These are phyloP conservation scores for Adiantum capillusveneris DNA, from an alignment of 75 land plant species.

Conservation along the genomic window DNA sequence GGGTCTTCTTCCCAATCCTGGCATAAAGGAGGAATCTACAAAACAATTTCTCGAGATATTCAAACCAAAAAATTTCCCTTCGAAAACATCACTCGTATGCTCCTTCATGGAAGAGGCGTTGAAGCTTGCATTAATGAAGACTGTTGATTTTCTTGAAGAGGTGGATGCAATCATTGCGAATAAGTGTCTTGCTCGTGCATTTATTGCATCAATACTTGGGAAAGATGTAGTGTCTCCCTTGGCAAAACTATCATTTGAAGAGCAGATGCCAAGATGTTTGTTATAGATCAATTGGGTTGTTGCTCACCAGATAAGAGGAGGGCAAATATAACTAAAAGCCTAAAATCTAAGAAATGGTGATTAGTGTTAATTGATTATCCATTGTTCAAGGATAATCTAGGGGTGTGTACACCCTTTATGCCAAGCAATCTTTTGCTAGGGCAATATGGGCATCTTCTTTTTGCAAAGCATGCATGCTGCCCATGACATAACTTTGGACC, in stretches of 20 bases:
- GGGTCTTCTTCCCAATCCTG: constrained; percentile 34
- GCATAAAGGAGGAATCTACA: constrained; percentile 38
- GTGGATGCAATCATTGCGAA: constrained; percentile 34
- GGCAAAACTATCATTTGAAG: constrained; percentile 40
- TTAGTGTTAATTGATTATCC: too few species aligned
- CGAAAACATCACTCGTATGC: constrained; percentile 49
- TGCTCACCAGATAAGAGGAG: too few species aligned
- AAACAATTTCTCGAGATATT: constrained; percentile 44
- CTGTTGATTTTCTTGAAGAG: constrained; percentile 23
- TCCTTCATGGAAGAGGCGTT: constrained; percentile 7
- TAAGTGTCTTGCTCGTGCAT: constrained; percentile 29
- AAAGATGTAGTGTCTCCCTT: constrained; percentile 61
- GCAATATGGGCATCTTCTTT: too few species aligned
- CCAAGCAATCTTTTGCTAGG: too few species aligned
- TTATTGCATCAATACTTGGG: constrained; percentile 58
- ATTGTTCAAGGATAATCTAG: too few species aligned
- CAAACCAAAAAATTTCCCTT: constrained; percentile 45
- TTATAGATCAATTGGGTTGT: too few species aligned
- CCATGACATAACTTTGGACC: too few species aligned
- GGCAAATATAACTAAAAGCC: too few species aligned
- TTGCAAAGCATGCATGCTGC: too few species aligned
- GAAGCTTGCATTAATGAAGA: constrained; percentile 46
- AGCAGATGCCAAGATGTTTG: too few species aligned
- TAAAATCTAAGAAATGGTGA: too few species aligned
- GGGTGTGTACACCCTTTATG: too few species aligned